Evolutionary conservation across 805 yeast genomes (phyloP).

Genomic region (Brettanomyces bruxellensis): DNA sequence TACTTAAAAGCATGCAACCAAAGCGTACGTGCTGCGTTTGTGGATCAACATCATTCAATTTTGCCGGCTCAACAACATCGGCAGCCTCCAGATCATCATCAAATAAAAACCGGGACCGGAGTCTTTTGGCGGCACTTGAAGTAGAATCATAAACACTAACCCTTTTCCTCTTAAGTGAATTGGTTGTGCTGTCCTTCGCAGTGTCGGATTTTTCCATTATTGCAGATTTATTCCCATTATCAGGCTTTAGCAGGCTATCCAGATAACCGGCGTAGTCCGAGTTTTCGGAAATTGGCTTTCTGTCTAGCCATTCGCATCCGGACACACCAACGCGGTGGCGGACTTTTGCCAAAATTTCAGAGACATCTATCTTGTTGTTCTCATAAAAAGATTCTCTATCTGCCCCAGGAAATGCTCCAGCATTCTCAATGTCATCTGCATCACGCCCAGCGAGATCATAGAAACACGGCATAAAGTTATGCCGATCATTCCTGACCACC

Average conservation of each 20-base stretch:
- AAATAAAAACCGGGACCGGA: slow-evolving; percentile 41
- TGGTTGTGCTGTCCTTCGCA: not conserved
- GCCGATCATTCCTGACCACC: slow-evolving; percentile 31
- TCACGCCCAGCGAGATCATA: slow-evolving; percentile 28
- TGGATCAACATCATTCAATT: slow-evolving; percentile 70
- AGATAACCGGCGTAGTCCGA: slow-evolving; percentile 27
- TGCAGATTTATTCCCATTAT: slow-evolving; percentile 2
- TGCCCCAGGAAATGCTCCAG: not conserved
- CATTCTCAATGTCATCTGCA: slow-evolving; percentile 7
- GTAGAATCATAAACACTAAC: slow-evolving; percentile 27
- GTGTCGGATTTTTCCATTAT: slow-evolving; percentile 1
- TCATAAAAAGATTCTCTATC: slow-evolving; percentile 6
- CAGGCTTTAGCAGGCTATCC: slow-evolving; percentile 15
- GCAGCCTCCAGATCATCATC: slow-evolving; percentile 34
- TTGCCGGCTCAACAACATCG: slow-evolving; percentile 71
- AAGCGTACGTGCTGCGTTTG: slow-evolving; percentile 86
- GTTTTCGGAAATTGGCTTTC: slow-evolving; percentile 38
- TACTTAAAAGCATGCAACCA: slow-evolving; percentile 83
- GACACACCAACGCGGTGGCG: slow-evolving; percentile 71
- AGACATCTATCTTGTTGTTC: slow-evolving; percentile 22
- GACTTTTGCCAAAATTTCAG: slow-evolving; percentile 48
- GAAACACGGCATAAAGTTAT: slow-evolving; percentile 31
- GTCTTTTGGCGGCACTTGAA: slow-evolving; percentile 27
- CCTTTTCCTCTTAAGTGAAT: slow-evolving; percentile 11
- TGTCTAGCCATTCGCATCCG: slow-evolving; percentile 64